Percentiles rank a stretch among this genome's conserved stretches.
These are phyloP conservation scores for Crepidotus variabilis DNA, from an alignment of 768 basidiomycete species.

Conservation along the genomic window DNA sequence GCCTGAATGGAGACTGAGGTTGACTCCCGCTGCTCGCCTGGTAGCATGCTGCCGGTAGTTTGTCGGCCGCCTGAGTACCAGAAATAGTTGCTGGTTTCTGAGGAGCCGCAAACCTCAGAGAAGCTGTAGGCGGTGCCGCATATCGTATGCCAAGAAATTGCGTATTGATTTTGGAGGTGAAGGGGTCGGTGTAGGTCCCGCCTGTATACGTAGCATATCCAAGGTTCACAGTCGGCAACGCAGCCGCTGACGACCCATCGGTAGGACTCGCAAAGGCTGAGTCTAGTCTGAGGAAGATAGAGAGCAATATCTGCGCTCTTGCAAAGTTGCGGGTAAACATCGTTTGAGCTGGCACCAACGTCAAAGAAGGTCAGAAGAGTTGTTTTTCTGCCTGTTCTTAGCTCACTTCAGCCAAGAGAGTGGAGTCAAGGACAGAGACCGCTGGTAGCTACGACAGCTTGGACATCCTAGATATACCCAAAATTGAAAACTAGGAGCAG, in stretches of 20 bases:
- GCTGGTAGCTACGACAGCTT: too few species aligned
- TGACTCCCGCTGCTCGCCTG: constrained; percentile 23
- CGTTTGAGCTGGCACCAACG: too few species aligned
- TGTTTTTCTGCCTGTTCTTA: too few species aligned
- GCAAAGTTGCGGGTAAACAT: too few species aligned
- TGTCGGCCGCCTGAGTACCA: constrained; percentile 28
- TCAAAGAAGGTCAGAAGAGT: too few species aligned
- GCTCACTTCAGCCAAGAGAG: too few species aligned
- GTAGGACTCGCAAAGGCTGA: too few species aligned
- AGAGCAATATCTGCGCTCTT: too few species aligned
- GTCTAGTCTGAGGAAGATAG: too few species aligned
- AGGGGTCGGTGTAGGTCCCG: constrained; percentile 2
- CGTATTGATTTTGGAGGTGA: constrained; percentile 28
- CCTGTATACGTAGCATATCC: constrained; percentile 46
- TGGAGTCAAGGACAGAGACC: too few species aligned
- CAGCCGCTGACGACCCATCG: not conserved
- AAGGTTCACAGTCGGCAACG: constrained; percentile 31
- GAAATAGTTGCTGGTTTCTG: constrained; percentile 20
- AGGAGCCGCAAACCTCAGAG: constrained; percentile 31
- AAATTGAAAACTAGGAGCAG: too few species aligned
- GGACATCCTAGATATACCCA: too few species aligned
- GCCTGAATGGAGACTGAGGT: constrained; percentile 28
- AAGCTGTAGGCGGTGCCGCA: constrained; percentile 42
- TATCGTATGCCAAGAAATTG: constrained; percentile 43
- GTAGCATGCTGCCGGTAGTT: constrained; percentile 28